Evolutionary conservation across 2,329 filamentous ascomycete genomes (phyloP), one percentile per base, ranked within the genome.

Genomic region (Lecanicillium sp.): DNA sequence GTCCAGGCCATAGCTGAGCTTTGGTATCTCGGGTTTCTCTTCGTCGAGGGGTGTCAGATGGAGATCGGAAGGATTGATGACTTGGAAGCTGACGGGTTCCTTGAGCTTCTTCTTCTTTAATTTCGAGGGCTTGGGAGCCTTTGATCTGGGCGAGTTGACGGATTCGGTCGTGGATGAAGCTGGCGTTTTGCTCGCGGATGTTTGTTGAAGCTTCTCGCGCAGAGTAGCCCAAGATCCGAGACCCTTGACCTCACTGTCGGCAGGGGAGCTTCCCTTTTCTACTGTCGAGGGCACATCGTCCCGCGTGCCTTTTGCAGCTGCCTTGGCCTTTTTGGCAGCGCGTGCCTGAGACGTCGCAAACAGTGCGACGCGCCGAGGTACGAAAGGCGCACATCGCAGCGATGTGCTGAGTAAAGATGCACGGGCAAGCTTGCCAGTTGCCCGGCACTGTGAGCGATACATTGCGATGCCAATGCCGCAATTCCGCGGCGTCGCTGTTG

Each of bases 1-100:
- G 52, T 95, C 88, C 26, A 96, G 73, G 6, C 86, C 85, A 61
- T 93, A 85, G 2, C 79, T 72, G 2, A 95, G 70, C 21, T 67
- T 67, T 1, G 89, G 86, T 10, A 81, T 74, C 1, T 4, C 63
- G 59, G 9, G 62, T 58, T 35, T 65, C 59, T 57, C 49, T 21
- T 62, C 57, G 37, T 66, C 60, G 6, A 70, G 53, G 14, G 67
- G 62, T 2, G 45, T n/a, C 10, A 68, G 45, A 2, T 54, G 23
- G 5, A 69, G 42, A 3, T 49, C 45, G 3, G 27, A 43, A 5
- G 67, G 60, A 1, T 15, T 46, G 7, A 68, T 56, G 0, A 51
- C 55, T n/a, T 62, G 58, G 6, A 67, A 62, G 3, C 59, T 52
- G 20, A 64, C 44, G 15, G 27, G 14, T 17, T 38, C 41, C 21